Base-by-base conservation (phyloP, 768 basidiomycete genomes). In the Calocybe gangraenosa region DNA sequence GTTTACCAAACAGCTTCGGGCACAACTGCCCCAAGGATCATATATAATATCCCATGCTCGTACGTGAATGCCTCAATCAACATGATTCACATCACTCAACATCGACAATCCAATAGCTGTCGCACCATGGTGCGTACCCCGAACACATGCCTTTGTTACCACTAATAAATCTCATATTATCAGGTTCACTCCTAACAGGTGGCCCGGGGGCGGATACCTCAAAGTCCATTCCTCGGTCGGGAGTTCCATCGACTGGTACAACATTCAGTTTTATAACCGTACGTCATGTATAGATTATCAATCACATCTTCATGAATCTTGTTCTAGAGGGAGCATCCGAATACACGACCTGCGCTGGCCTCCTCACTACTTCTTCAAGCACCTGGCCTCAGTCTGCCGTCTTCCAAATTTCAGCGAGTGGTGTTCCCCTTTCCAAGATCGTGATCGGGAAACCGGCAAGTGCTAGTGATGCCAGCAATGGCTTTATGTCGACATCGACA, bases 371-470 rank as follows among this genome's bases (percentile, higher is more conserved):
- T 1, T 86, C 83, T 6, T 80, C 81, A 3, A 68, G 61, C 44
- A 59, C 65, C 32, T 87, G 79, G 79, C 87, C 86, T 7, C 43
- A 80, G 31, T 73, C 82, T 0, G 71, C 84, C 0, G 65, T 74
- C 25, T 78, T 82, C 62, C 73, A 82, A 57, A 80, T 82, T 49
- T 74, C 75, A 38, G 70, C 71, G 1, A 75, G 64, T 47, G 83
- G 82, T 17, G 75, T 88, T 7, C 58, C 70, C 2, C 55, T 79
- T 36, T 60, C 74, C 58, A 88, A 90, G 63, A 68, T 88, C 40
- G 78, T 88, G 49, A 84, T 90, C 55, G 86, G 85, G 3, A 90
- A 90, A 62, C 86, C 85, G 1, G 80, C 78, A 1, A 65, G 58
- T 10, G 44, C 69, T 0, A 54, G 64, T 7, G 78, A 80, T 42